Conservation (phyloP, 257 asterid genomes). For the Plantago elongata region DNA sequence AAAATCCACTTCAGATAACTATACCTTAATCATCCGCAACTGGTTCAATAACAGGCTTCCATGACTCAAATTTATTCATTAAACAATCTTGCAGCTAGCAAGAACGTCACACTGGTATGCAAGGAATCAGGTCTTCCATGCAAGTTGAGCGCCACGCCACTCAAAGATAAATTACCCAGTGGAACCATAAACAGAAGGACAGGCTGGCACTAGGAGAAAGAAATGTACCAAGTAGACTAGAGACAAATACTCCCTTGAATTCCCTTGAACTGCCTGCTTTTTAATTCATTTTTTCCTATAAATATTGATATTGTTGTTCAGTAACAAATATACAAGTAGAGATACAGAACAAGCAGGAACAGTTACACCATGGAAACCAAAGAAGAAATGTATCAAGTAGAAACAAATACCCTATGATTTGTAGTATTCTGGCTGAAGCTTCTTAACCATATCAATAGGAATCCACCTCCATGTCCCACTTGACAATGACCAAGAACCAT, state of each 20-base stretch:
- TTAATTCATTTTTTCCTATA: too few relatives aligned
- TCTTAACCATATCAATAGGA: too few relatives aligned
- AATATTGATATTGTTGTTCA: neutral
- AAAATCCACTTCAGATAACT: conserved; percentile 12
- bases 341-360: conserved; percentile 2
- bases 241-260: neutral
- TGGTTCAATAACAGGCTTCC: conserved; percentile 97
- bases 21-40: conserved; percentile 78
- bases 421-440: too few relatives aligned
- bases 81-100: conserved; percentile 75
- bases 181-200: conserved; percentile 77
- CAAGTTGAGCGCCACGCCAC: conserved; percentile 61
- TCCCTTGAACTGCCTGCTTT: too few relatives aligned
- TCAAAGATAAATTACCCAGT: conserved; percentile 77
- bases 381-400: too few relatives aligned
- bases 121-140: conserved; percentile 57
- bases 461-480: too few relatives aligned
- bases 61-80: conserved; percentile 88
- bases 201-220: conserved; percentile 23
- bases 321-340: conserved; percentile 4
- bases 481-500: too few relatives aligned
- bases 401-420: too few relatives aligned
- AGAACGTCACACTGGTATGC: conserved; percentile 58
- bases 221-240: conserved; percentile 3
- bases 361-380: conserved; percentile 3